Evolutionary conservation across 2,329 filamentous ascomycete species (phyloP), one percentile per base, ranked within the genome.

Genomic region (Scytalidium sp.): DNA sequence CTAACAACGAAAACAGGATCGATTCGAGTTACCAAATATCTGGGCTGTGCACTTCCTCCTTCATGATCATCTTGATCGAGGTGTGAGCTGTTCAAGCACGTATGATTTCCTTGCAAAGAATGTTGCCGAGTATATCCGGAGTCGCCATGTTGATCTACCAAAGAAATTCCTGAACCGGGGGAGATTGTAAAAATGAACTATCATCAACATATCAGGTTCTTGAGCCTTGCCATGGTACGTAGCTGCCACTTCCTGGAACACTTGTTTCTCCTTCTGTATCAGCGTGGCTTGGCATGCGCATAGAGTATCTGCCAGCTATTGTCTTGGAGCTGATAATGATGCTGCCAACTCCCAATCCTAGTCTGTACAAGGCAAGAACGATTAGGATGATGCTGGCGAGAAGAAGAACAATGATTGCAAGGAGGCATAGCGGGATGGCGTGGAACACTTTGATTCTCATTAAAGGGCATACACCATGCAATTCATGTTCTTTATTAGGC

Each of bases 1-100:
- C 63, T 66, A 0, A 43, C 54, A 3, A 36, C 17, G 13, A n/a
- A 46, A 25, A 7, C 27, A 56, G 57, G 55, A 61, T 46, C 53
- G 59, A 39, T 58, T 56, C 25, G 57, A 60, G 36, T 47, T 61
- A n/a, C 56, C 52, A 10, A 55, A 59, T 46, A 54, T 59, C 23
- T 50, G 42, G 41, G 55, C 54, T 9, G 43, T 55, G 6, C 47
- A 53, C 45, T 55, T 53, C 0, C 63, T 70, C 2, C 60, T 69
- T 3, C 66, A 69, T 52, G 65, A 67, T 3, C 61, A 69, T 41
- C 46, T 69, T 22, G 67, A 67, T 9, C 49, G 65, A 19, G 68
- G 67, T 15, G 56, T 56, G 22, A 54, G 49, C 17, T 58, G 45
- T 40, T 51, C 47, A 19, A 50, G 47, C 19, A 56, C 46, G 2